Percentiles rank a stretch among this genome's conserved stretches.
phyloP scores from a whole-genome alignment of 768 basidiomycete species.

The Phylloporus arenicola region DNA sequence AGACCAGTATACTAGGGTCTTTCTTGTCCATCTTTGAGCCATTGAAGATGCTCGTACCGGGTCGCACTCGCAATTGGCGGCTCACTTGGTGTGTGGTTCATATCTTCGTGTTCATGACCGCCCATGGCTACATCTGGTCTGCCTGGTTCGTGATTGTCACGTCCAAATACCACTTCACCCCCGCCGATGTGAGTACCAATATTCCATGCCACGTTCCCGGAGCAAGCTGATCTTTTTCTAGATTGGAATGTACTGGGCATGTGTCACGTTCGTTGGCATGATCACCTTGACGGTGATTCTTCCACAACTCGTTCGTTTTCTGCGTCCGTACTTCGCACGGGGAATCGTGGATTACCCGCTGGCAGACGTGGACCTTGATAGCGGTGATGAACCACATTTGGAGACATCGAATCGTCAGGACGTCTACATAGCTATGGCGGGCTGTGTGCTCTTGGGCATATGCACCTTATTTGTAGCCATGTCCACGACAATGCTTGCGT shows the following conservation, averaged over 20 bases:
- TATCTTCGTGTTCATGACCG: slow-evolving; percentile 18
- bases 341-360: neutral
- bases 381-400: neutral
- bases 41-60: slow-evolving; percentile 20
- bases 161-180: slow-evolving; percentile 22
- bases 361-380: slow-evolving; percentile 2
- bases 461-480: slow-evolving; percentile 9
- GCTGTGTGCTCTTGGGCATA: slow-evolving; percentile 16
- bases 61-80: slow-evolving; percentile 23
- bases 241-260: slow-evolving; percentile 27
- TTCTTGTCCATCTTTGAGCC: slow-evolving; percentile 20
- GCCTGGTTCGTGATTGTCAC: slow-evolving; percentile 24
- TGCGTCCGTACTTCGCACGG: slow-evolving; percentile 24
- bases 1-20: neutral
- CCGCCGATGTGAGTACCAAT: slow-evolving; percentile 20
- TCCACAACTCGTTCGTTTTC: slow-evolving; percentile 19
- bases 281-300: slow-evolving; percentile 17
- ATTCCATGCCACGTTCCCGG: neutral
- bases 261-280: slow-evolving; percentile 10
- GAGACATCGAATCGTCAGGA: slow-evolving; percentile 25
- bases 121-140: slow-evolving; percentile 6
- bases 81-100: slow-evolving; percentile 27
- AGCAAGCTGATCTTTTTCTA: slow-evolving; percentile 1
- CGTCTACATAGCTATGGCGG: slow-evolving; percentile 21
- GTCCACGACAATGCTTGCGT: slow-evolving; percentile 2